Evolutionary conservation across 2,329 filamentous ascomycete species (phyloP), one percentile per base, ranked within the genome.

Genomic region (Cladophialophora bantiana): DNA sequence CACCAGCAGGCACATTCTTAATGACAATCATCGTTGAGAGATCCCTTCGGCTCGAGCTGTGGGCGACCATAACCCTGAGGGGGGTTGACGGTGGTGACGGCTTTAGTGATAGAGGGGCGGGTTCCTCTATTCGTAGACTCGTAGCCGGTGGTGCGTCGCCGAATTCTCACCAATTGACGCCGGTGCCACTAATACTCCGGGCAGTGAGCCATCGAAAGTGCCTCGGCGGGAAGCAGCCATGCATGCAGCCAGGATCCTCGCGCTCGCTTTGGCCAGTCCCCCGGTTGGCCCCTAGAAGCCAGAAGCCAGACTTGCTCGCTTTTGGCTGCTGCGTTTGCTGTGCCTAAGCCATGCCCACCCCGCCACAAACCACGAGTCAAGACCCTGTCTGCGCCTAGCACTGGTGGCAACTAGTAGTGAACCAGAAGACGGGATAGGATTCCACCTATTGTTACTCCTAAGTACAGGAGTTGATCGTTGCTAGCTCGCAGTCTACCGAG

Each of bases 321-420:
- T 65, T 48, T 65, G 26, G 40, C 48, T 60, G 56, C 56, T 31
- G 42, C 55, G 59, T 50, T 38, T 62, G 59, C 52, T 32, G 35
- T 54, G 62, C 57, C 62, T 9, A 52, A 56, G 59, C 52, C 48
- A 45, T 54, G 62, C 48, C 62, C n/a, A 52, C 62, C 57, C 62
- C 62, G 62, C 62, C 62, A 60, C 62, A 50, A 60, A 32, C 58
- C 32, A 31, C 40, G 54, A 36, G 32, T 38, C 26, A 31, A 45
- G 34, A 55, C 34, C 59, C 59, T 50, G 45, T 61, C 45, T 61
- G 45, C 45, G 13, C 45, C 52, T 61, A 61, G 26, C 26, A 26
- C 26, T 26, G 26, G 26, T 3, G 26, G 26, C 26, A 26, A 2
- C 26, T 26, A 26, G 26, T 26, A 3, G 32, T 36, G 45, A 61